Evolutionary conservation across 2,329 filamentous ascomycete genomes (phyloP), one percentile per base, ranked within the genome.

Genomic region (Ambrosiella xylebori): DNA sequence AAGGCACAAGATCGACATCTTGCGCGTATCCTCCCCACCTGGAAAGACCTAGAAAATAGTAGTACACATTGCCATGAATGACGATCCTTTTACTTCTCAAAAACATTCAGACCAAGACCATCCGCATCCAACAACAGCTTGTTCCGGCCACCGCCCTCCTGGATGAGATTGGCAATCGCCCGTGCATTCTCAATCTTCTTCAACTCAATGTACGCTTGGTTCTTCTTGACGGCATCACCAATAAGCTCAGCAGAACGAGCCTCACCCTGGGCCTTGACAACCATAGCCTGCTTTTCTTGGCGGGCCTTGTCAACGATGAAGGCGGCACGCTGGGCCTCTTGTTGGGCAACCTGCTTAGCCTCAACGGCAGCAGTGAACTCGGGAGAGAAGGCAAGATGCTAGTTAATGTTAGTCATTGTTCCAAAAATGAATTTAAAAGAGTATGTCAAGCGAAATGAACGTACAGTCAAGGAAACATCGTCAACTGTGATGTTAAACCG

Each of bases 161-260:
- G 88, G 66, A 98, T 71, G 65, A 95, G 84, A 65, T 78, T 72
- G n/a, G 93, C 93, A 71, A 98, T 95, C 59, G 81, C 79, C 64
- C 88, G 80, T 6, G 93, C 93, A 67, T 96, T 98, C 76, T 98
- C 93, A 66, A 98, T 95, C 78, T 95, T 93, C 74, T 94, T 88
- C 68, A 98, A 80, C 73, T 97, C 93, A 63, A 98, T 82, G 71
- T 98, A 98, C 63, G 88, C 86, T 74, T 90, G 86, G 76, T 80
- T 94, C 85, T 97, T 98, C 87, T 97, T 98, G 82, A 98, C 95
- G 62, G 93, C 93, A 57, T 98, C 93, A 72, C 93, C 93, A 67
- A 98, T 96, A 63, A 98, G 84, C 74, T 98, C 90, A 52, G 93
- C 93, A 44, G 93, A 97, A 64, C 93, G 87, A 54, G 93, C 93